Evolutionary conservation across 176 grass and related monocot genomes (phyloP), one percentile per base, ranked within the genome.

Genomic region (Hsuehochloa calcarea): DNA sequence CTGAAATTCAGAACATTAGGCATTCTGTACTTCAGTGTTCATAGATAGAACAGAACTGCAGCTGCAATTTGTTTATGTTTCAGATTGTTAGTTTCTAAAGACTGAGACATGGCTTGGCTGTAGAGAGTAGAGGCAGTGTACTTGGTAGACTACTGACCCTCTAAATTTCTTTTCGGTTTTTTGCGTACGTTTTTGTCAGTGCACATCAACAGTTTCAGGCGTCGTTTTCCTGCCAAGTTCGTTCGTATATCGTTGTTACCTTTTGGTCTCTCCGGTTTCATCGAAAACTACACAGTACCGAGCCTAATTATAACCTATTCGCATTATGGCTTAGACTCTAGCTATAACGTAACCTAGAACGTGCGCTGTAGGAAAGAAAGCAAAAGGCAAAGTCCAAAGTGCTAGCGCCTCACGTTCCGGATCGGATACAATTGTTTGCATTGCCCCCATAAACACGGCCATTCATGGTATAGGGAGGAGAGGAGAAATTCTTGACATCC

Each of bases 251-350:
- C 88, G 74, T 5, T 86, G 79, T 72, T 82, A 61, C 63, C 29
- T 44, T 75, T 1, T 50, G 23, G 60, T 5, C 14, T 68, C 43
- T 73, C 56, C 9, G 50, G 81, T 73, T 12, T 45, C 26, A 22
- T 13, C 58, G 69, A 82, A 65, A 86, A 72, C 22, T 29, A 86
- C 58, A 78, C 79, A 4, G 84, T 70, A 86, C 84, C 72, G 12
- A 71, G 20, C 70, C 6, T 25, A 19, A 19, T 51, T 35, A 41
- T 39, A 69, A 16, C 5, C 25, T 0, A 27, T 45, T 71, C 61
- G 19, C 71, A 22, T 73, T 47, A 12, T 10, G 46, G 23, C 17
- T 34, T 3, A 27, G 44, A 26, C 65, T 26, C 17, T 15, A 17
- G 62, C 29, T 49, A 49, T 15, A 15, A 15, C 46, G 46, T 49